Percentiles rank a stretch among this genome's conserved stretches.
phyloP scores from a whole-genome alignment of 208 protist species.

The Crithidia fasciculata region DNA sequence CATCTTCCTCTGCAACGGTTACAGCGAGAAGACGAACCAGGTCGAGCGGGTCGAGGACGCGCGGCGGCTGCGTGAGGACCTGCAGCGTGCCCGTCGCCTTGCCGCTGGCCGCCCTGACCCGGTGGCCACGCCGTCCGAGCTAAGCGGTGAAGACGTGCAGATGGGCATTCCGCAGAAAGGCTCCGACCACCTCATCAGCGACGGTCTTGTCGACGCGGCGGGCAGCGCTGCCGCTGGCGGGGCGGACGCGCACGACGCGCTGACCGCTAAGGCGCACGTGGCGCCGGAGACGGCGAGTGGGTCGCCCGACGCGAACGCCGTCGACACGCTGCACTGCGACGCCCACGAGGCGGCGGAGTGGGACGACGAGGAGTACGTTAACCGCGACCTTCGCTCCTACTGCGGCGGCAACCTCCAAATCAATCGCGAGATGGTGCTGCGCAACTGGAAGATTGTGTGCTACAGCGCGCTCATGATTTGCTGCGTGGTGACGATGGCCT shows the following conservation, averaged over 20 bases:
- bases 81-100: not conserved
- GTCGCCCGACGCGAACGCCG: not conserved
- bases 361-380: conserved; percentile 14
- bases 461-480: conserved; percentile 36
- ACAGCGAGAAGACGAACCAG: conserved; percentile 48
- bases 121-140: not conserved
- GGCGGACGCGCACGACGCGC: not conserved
- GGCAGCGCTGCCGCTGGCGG: no score
- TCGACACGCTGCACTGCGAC: not conserved
- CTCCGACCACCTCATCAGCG: not conserved
- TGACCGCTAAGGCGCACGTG: not conserved
- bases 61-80: conserved; percentile 11
- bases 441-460: conserved; percentile 27
- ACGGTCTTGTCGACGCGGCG: not conserved
- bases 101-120: not conserved
- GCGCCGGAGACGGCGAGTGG: not conserved
- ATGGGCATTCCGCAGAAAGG: not conserved
- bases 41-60: conserved; percentile 38
- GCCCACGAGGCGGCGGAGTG: conserved; percentile 2
- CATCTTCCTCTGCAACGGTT: conserved; percentile 60
- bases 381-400: conserved; percentile 17
- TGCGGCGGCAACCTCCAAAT: conserved; percentile 31
- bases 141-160: conserved; percentile 4
- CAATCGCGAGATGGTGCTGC: conserved; percentile 25
- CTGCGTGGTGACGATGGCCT: conserved; percentile 32